phyloP scores from a whole-genome alignment of 2,329 filamentous ascomycete species.

The Cladophialophora bantiana region DNA sequence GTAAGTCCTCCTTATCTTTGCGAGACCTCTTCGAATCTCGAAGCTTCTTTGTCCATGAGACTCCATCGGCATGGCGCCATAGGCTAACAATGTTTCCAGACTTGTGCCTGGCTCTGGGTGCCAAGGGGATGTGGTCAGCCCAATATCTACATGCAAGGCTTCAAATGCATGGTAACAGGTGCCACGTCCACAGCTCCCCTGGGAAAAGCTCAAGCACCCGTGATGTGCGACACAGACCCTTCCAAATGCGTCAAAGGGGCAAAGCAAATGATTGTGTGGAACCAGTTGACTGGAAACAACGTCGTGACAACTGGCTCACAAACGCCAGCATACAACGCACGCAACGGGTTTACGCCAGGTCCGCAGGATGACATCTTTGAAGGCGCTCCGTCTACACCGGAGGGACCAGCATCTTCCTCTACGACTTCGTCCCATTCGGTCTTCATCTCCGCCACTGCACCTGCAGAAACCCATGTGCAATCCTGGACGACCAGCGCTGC shows the following conservation, averaged over 20 bases:
- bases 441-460: not conserved
- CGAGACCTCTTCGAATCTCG: not conserved
- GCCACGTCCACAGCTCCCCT: slow-evolving; percentile 52
- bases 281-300: slow-evolving; percentile 45
- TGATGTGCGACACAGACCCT: slow-evolving; percentile 52
- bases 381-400: slow-evolving; percentile 4
- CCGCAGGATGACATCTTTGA: slow-evolving; percentile 32
- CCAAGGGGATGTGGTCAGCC: slow-evolving; percentile 49
- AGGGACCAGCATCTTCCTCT: slow-evolving; percentile 6
- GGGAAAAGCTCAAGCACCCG: slow-evolving; percentile 51
- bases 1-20: not conserved
- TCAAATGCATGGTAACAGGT: slow-evolving; percentile 57
- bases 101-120: slow-evolving; percentile 54
- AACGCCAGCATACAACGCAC: slow-evolving; percentile 29
- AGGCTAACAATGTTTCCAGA: slow-evolving; percentile 18
- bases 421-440: slow-evolving; percentile 1
- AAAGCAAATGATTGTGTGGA: slow-evolving; percentile 61
- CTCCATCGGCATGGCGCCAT: not conserved
- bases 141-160: slow-evolving; percentile 59
- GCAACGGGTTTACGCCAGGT: slow-evolving; percentile 27
- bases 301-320: slow-evolving; percentile 9
- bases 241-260: slow-evolving; percentile 56
- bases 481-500: not conserved
- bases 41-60: not conserved
- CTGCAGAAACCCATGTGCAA: slow-evolving; percentile 6